A percentile compares a stretch with the other conserved stretches of the same genome.
phyloP scores from a whole-genome alignment of 768 basidiomycete genomes.

The Cystobasidiopsis lactophilus region DNA sequence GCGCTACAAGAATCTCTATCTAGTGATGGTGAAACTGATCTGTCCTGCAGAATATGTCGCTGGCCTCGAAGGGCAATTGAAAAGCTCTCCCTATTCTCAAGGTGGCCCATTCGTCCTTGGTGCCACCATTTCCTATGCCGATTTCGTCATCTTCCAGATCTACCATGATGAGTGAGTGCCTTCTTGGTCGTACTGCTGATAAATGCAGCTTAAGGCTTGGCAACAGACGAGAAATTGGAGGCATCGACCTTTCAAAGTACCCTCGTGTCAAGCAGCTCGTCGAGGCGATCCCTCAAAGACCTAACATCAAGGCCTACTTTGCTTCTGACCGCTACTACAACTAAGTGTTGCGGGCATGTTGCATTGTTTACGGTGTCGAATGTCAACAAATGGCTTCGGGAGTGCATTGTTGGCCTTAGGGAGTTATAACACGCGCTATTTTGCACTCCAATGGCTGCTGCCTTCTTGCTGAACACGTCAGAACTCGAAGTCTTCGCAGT shows the following conservation, averaged over 20 bases:
- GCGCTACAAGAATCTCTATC: too few species aligned
- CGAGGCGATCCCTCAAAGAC: neutral
- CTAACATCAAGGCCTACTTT: neutral
- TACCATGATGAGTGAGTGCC: neutral
- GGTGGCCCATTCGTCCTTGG: constrained; percentile 2
- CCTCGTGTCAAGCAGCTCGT: constrained; percentile 1
- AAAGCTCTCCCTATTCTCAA: neutral
- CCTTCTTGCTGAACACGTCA: too few species aligned
- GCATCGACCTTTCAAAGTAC: neutral
- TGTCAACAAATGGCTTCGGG: neutral
- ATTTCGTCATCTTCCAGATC: constrained; percentile 2
- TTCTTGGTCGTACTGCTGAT: too few species aligned
- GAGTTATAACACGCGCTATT: too few species aligned
- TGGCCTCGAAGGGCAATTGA: neutral
- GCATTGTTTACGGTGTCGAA: neutral
- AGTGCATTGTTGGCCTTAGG: neutral
- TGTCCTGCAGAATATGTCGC: neutral
- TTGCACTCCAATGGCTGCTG: too few species aligned
- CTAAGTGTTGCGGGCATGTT: neutral
- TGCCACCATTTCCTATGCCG: neutral
- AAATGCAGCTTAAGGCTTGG: too few species aligned
- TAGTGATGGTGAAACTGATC: neutral
- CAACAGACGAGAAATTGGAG: neutral
- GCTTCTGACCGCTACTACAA: neutral
- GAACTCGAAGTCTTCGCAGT: too few species aligned